Percentiles rank a stretch among this genome's conserved stretches.
phyloP scores from a whole-genome alignment of 2,329 filamentous ascomycete species.

The Pseudocercospora macadamiae region DNA sequence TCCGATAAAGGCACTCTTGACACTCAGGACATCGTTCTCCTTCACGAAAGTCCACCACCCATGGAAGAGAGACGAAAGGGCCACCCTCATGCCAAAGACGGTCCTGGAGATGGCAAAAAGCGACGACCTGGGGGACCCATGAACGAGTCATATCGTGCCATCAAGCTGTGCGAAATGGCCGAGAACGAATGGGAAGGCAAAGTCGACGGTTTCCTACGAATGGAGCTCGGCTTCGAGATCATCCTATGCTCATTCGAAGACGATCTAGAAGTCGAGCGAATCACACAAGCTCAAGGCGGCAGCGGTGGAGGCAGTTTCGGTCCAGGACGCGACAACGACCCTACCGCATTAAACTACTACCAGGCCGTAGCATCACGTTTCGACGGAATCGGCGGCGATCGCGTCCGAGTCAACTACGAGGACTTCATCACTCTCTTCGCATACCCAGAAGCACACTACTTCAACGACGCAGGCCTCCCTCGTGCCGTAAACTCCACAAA shows the following conservation, averaged over 20 bases:
- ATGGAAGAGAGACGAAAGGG: background rate
- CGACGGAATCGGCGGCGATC: conserved; percentile 47
- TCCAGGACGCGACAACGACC: conserved; percentile 15
- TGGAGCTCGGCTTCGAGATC: conserved; percentile 72
- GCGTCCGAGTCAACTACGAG: conserved; percentile 53
- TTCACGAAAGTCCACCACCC: conserved; percentile 41
- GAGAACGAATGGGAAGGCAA: conserved; percentile 52
- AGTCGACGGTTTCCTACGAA: conserved; percentile 67
- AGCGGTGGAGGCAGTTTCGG: conserved; percentile 15
- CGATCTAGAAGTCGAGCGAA: conserved; percentile 42
- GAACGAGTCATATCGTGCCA: conserved; percentile 58
- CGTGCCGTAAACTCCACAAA: conserved; percentile 43
- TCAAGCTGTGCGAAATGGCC: conserved; percentile 59
- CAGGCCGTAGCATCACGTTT: conserved; percentile 48
- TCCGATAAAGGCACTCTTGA: conserved; percentile 68
- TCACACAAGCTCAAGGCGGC: conserved; percentile 30
- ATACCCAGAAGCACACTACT: conserved; percentile 42
- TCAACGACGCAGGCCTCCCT: conserved; percentile 38
- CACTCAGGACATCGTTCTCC: conserved; percentile 65
- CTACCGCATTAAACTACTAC: conserved; percentile 38
- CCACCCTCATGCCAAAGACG: background rate
- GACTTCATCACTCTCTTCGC: conserved; percentile 53
- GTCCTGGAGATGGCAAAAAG: background rate
- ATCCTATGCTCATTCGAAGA: conserved; percentile 66
- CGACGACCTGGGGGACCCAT: conserved; percentile 29